Evolutionary conservation across 2,329 filamentous ascomycete genomes (phyloP).

Genomic region (Colletotrichum sp.): DNA sequence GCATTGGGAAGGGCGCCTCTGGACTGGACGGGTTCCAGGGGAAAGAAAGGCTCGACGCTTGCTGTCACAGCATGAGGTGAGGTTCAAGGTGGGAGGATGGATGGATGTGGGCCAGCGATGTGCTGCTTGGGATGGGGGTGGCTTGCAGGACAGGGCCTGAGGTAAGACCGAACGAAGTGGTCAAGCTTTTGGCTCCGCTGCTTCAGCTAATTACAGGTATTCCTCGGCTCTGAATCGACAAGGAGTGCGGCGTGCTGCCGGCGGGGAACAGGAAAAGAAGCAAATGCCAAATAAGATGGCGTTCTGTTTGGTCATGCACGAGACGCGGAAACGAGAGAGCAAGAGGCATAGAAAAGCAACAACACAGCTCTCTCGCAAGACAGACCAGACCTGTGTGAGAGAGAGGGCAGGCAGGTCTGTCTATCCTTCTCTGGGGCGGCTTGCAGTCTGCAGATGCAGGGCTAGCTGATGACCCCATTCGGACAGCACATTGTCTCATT

Average conservation of each 20-base stretch:
- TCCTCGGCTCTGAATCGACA: background rate
- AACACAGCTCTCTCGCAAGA: background rate
- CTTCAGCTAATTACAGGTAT: background rate
- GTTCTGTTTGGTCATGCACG: background rate
- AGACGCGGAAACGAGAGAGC: background rate
- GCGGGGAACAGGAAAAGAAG: background rate
- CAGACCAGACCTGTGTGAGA: background rate
- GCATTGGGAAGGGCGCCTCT: background rate
- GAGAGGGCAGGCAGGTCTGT: background rate
- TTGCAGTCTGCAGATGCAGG: background rate
- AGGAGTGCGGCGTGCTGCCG: background rate
- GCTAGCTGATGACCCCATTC: background rate
- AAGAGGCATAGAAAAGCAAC: background rate
- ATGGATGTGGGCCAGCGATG: background rate
- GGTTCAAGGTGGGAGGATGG: background rate
- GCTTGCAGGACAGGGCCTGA: background rate
- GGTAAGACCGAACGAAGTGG: background rate
- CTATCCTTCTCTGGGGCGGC: background rate
- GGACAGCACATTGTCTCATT: constrained; percentile 7
- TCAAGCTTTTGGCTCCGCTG: background rate
- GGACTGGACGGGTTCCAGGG: background rate
- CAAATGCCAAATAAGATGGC: background rate
- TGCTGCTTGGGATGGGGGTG: background rate
- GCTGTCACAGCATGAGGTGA: constrained; percentile 9
- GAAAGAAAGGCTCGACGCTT: background rate